phyloP scores from a whole-genome alignment of 140 eudicot genomes.

The Flaveria floridana region DNA sequence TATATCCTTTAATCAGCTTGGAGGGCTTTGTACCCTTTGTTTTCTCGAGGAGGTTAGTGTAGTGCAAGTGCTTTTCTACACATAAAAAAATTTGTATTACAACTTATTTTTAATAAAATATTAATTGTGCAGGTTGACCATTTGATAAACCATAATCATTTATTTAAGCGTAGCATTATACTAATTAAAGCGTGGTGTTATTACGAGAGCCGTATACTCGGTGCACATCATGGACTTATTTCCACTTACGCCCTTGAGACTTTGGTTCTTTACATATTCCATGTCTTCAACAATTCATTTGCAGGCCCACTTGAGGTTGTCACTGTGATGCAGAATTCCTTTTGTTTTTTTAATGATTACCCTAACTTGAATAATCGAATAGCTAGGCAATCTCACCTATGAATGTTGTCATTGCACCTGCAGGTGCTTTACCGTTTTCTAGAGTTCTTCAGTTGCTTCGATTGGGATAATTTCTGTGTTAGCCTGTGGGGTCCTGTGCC shows the following conservation, averaged over 20 bases:
- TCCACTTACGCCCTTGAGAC: slow-evolving; percentile 98
- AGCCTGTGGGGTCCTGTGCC: slow-evolving; percentile 99
- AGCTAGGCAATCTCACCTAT: neutral
- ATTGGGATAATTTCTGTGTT: slow-evolving; percentile 92
- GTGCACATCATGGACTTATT: slow-evolving; percentile 98
- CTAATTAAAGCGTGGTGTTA: slow-evolving; percentile 99
- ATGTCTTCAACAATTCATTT: slow-evolving; percentile 83
- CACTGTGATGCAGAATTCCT: neutral
- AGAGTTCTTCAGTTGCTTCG: slow-evolving; percentile 96
- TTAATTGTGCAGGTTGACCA: slow-evolving; percentile 70
- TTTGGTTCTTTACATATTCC: slow-evolving; percentile 90
- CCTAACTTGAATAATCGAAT: neutral
- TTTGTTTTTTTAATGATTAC: neutral
- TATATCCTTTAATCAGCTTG: slow-evolving; percentile 95
- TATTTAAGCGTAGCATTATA: slow-evolving; percentile 94
- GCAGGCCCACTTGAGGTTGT: slow-evolving; percentile 96
- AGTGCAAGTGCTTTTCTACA: neutral
- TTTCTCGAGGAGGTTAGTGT: slow-evolving; percentile 88
- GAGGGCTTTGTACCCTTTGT: slow-evolving; percentile 98
- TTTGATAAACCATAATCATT: slow-evolving; percentile 82
- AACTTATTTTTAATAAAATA: neutral
- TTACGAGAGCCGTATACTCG: slow-evolving; percentile 94
- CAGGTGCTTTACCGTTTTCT: slow-evolving; percentile 91
- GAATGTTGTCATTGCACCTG: slow-evolving; percentile 23
- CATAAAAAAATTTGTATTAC: neutral